phyloP scores from a whole-genome alignment of 257 asterid species.

The Solanum phureja region DNA sequence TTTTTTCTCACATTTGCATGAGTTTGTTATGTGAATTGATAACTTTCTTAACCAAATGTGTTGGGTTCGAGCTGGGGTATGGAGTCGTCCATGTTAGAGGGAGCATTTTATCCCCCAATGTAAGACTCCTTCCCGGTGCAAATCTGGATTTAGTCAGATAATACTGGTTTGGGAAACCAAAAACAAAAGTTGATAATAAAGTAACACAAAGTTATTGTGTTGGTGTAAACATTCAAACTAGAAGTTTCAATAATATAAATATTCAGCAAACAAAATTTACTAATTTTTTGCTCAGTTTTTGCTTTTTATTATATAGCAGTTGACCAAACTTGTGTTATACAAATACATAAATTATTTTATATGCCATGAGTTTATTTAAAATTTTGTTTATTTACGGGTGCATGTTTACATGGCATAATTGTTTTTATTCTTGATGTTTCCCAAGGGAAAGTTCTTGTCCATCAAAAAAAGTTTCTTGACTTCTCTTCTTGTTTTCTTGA shows the following conservation, averaged over 20 bases:
- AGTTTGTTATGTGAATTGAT: neutral
- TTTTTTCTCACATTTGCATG: neutral
- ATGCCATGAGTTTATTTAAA: neutral
- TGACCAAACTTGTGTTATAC: neutral
- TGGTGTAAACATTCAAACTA: neutral
- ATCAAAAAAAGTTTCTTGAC: neutral
- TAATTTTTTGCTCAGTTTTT: neutral
- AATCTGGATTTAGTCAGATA: too few relatives aligned
- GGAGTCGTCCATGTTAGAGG: neutral
- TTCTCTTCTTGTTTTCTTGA: neutral
- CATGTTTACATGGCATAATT: neutral
- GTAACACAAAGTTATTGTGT: neutral
- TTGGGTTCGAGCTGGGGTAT: neutral
- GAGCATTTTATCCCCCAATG: neutral
- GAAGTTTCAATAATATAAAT: neutral
- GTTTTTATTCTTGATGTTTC: too few relatives aligned
- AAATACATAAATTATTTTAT: neutral
- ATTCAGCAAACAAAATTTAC: neutral
- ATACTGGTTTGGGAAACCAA: too few relatives aligned
- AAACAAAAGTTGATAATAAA: neutral
- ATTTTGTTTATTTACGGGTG: neutral
- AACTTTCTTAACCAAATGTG: neutral
- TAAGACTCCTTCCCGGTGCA: neutral
- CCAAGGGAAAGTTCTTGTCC: neutral
- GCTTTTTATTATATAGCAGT: neutral